Evolutionary conservation across 495 filamentous ascomycete species (phyloP), one percentile per base, ranked within the genome.

Genomic region (Tuber borchii): DNA sequence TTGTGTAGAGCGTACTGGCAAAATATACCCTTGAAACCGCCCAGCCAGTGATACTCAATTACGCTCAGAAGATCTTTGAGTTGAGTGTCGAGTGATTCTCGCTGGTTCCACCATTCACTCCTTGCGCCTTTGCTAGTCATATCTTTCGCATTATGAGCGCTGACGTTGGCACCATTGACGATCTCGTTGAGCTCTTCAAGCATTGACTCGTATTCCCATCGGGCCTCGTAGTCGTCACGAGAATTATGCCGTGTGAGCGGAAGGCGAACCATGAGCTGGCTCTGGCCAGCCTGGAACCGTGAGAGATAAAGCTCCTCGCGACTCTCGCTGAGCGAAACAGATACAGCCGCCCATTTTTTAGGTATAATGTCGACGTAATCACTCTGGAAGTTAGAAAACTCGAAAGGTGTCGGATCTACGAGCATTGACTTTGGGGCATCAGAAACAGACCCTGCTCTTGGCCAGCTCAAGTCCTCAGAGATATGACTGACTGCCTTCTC

Each of bases 41-140:
- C 95, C 37, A 99, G 90, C 95, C 95, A 99, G 51, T 95, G 89
- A 71, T 91, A 90, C 81, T 98, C 95, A 61, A 99, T 93, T 75
- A 92, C 95, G 40, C 89, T 85, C 39, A 98, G 87, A 4, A 98
- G 87, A 70, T 92, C 92, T 77, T 89, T 90, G 70, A 99, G 85
- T 5, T 92, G 90, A 22, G 85, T 83, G 83, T 99, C 94, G 34
- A 99, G 86, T 9, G 88, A 86, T 83, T 95, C 91, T 20, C 95
- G 89, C 77, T 91, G 90, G 20, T 88, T 89, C 95, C 95, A 99
- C 95, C 95, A 99, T 48, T 89, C 89, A 42, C 87, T 87, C 85
- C 92, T 95, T 61, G 87, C 87, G 20, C 87, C 86, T 76, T 88
- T 90, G 26, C 74, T 77, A 3, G 84, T 88, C 77, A 90, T 86